phyloP scores from a whole-genome alignment of 1,284 basidiomycete species.

The Cryptococcus sp. region DNA sequence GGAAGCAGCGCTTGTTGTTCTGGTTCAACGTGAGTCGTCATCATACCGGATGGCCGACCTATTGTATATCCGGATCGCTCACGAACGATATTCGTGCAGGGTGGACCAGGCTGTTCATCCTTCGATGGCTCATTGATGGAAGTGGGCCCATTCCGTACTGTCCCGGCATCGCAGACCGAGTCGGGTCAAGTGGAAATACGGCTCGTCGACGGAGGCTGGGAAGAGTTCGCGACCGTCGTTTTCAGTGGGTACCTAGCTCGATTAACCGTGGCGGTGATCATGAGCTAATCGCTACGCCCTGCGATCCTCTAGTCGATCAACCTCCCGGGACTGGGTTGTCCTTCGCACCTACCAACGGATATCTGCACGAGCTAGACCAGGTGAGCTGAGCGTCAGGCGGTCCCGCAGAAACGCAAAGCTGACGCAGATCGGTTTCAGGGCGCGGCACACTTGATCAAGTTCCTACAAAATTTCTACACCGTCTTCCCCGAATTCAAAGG shows the following conservation, averaged over 20 bases:
- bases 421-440: neutral
- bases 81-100: slow-evolving; percentile 57
- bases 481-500: slow-evolving; percentile 85
- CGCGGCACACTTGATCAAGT: slow-evolving; percentile 75
- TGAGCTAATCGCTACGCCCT: neutral
- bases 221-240: slow-evolving; percentile 96
- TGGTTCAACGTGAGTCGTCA: slow-evolving; percentile 83
- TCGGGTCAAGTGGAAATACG: slow-evolving; percentile 72
- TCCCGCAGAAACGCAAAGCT: neutral
- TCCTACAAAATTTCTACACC: slow-evolving; percentile 81
- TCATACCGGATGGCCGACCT: neutral
- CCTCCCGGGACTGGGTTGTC: slow-evolving; percentile 95
- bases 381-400: slow-evolving; percentile 53
- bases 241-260: slow-evolving; percentile 65
- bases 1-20: slow-evolving; percentile 84
- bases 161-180: slow-evolving; percentile 40
- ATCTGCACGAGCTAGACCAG: slow-evolving; percentile 75
- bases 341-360: slow-evolving; percentile 81
- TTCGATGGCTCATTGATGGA: slow-evolving; percentile 99
- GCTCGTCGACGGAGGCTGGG: slow-evolving; percentile 88
- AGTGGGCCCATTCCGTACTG: slow-evolving; percentile 84
- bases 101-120: slow-evolving; percentile 92
- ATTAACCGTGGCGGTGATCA: neutral
- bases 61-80: no score
- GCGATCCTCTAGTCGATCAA: slow-evolving; percentile 73